Percentiles rank a stretch among this genome's conserved stretches.
phyloP scores from a whole-genome alignment of 148 eudicot genomes.

The Cornus controversa region DNA sequence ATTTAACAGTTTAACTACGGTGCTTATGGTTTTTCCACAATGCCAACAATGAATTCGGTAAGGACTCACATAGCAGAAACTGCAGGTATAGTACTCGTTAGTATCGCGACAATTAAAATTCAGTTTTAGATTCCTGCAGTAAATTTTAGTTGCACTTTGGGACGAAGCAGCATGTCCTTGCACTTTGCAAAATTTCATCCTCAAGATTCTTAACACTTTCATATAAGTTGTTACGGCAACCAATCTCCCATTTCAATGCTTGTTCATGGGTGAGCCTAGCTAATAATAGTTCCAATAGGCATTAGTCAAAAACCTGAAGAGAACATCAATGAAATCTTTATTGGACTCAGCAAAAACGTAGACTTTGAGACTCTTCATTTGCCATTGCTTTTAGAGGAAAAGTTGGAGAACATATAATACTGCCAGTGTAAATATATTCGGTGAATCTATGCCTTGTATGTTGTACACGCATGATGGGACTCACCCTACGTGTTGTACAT shows the following conservation, averaged over 20 bases:
- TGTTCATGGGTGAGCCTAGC: background rate
- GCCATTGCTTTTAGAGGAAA: too few relatives aligned
- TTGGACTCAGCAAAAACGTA: background rate
- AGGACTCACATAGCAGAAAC: background rate
- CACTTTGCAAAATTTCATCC: background rate
- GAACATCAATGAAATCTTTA: constrained; percentile 7
- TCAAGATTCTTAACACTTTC: constrained; percentile 1
- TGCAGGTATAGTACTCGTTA: background rate
- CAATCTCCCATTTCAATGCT: background rate
- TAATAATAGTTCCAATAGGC: background rate
- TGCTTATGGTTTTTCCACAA: too few relatives aligned
- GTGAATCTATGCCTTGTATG: too few relatives aligned
- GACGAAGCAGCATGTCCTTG: constrained; percentile 7
- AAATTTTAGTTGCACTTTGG: constrained; percentile 10
- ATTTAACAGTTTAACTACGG: too few relatives aligned
- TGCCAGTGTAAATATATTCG: too few relatives aligned
- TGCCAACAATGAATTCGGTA: background rate
- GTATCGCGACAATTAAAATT: background rate
- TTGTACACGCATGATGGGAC: too few relatives aligned
- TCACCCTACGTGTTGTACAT: too few relatives aligned
- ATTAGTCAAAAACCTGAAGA: background rate
- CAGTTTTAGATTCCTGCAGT: constrained; percentile 5
- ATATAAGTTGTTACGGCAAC: constrained; percentile 3
- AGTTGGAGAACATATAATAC: too few relatives aligned
- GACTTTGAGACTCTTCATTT: background rate